These are phyloP conservation scores for Aspergillus costaricaensis DNA, from an alignment of 2,329 filamentous ascomycete species.

Conservation along the genomic window DNA sequence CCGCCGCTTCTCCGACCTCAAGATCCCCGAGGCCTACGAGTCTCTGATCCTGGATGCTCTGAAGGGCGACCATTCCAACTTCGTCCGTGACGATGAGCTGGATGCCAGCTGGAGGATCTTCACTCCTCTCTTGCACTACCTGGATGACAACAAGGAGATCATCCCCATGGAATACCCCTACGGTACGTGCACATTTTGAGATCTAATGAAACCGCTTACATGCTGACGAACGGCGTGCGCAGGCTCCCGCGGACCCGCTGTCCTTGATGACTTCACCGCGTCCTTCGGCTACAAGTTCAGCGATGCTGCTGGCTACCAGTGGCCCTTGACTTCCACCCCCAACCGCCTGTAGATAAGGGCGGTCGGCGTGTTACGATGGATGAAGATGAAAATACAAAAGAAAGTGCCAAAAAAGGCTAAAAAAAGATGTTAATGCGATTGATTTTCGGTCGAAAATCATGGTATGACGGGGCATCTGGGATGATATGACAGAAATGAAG, in stretches of 20 bases:
- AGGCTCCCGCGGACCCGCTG: conserved; percentile 95
- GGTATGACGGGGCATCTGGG: conserved; percentile 18
- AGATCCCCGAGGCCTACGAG: conserved; percentile 99
- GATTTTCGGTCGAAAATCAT: conserved; percentile 17
- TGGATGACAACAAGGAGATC: conserved; percentile 99
- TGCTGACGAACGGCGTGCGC: conserved; percentile 14
- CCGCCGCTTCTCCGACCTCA: conserved; percentile 96
- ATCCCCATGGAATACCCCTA: conserved; percentile 99
- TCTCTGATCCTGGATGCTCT: conserved; percentile 94
- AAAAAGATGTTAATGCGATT: conserved; percentile 23
- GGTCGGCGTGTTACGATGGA: neutral
- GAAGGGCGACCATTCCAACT: conserved; percentile 99
- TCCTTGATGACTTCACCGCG: conserved; percentile 96
- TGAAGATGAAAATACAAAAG: conserved; percentile 14
- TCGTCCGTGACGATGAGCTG: conserved; percentile 93
- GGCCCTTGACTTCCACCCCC: conserved; percentile 75
- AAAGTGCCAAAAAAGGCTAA: conserved; percentile 9
- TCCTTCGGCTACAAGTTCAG: conserved; percentile 99
- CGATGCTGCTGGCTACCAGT: conserved; percentile 93
- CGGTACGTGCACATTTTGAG: conserved; percentile 61
- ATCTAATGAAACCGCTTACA: neutral
- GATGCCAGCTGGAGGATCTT: conserved; percentile 99
- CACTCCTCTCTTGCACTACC: conserved; percentile 93
- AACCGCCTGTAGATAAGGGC: conserved; percentile 73
- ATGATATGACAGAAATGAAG: conserved; percentile 20